Base-by-base conservation (phyloP, 1,284 basidiomycete genomes). In the Porphyrellus sp. region DNA sequence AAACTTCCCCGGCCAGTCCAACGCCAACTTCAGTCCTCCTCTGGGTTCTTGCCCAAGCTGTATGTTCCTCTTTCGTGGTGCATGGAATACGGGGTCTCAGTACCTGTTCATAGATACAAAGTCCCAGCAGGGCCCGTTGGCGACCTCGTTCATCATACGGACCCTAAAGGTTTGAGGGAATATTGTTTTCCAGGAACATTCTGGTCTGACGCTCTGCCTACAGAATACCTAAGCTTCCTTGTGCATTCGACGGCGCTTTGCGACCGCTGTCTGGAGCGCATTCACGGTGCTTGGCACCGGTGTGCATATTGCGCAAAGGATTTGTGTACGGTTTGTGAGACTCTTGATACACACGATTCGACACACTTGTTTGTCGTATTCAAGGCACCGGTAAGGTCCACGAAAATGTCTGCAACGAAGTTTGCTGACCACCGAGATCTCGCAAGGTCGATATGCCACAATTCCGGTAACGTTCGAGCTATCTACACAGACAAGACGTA, bases 291-390 rank as follows among this genome's bases (percentile, higher is more conserved):
- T 57, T 96, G 93, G 93, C 88, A 88, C 70, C 81, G 89, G 58
- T 96, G 93, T 64, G 91, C 83, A 3, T 91, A 92, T 65, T 96
- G 93, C 64, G 78, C 80, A 5, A 83, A 80, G 57, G 92, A 94
- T 68, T 74, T 93, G 18, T 94, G 92, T 70, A 82, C 84, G 50
- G 78, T 78, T 30, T 93, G 92, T 57, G 86, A 93, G 65, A 76
- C 73, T 52, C 72, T 89, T 27, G 89, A 91, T 59, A 86, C 86
- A 38, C 92, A 95, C 64, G 81, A 93, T 61, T 76, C 81, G 50
- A 83, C 81, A 3, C 92, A 95, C 65, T 74, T 91, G 37, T 95
- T 94, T 70, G 75, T 93, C 27, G 87, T 91, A 9, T 89, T 95
- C 74, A 95, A 96, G 70, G 82, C 89, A 2, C 73, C 77, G 41